Percentiles rank a stretch among this genome's conserved stretches.
phyloP scores from a whole-genome alignment of 2,329 filamentous ascomycete species.

The Cryphonectria naterciae region DNA sequence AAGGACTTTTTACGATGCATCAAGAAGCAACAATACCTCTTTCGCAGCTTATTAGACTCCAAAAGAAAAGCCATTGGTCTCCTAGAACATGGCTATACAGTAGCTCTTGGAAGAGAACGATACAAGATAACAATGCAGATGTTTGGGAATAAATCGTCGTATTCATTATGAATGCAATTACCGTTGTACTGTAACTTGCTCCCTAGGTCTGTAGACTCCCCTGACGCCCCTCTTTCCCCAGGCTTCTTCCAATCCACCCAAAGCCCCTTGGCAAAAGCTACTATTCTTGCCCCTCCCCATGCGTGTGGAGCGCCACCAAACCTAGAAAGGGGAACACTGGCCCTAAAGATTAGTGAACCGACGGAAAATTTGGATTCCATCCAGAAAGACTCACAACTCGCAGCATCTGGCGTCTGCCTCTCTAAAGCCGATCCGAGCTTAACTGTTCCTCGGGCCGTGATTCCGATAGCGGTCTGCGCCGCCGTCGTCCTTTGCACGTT shows the following conservation, averaged over 20 bases:
- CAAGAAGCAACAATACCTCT: neutral
- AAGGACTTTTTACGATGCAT: no score
- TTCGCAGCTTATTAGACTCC: no score
- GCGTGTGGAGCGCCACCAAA: neutral
- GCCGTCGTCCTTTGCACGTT: neutral
- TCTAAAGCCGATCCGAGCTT: neutral
- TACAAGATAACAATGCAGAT: neutral
- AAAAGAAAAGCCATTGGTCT: neutral
- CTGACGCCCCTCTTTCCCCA: neutral
- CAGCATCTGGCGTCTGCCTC: neutral
- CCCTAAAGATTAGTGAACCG: neutral
- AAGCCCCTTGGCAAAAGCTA: neutral
- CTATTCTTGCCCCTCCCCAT: neutral
- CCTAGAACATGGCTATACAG: neutral
- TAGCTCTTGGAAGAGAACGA: neutral
- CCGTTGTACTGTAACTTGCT: neutral
- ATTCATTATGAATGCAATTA: neutral
- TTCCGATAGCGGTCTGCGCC: neutral
- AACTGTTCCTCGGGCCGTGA: constrained; percentile 5
- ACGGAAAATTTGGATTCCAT: constrained; percentile 21
- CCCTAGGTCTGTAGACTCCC: neutral
- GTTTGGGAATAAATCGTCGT: neutral
- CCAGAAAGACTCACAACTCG: neutral
- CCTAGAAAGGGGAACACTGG: constrained; percentile 3
- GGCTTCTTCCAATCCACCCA: neutral